Percentiles rank a stretch among this genome's conserved stretches.
Conservation (phyloP, 2,329 filamentous ascomycete genomes). For the Apiospora rasikravindrae region DNA sequence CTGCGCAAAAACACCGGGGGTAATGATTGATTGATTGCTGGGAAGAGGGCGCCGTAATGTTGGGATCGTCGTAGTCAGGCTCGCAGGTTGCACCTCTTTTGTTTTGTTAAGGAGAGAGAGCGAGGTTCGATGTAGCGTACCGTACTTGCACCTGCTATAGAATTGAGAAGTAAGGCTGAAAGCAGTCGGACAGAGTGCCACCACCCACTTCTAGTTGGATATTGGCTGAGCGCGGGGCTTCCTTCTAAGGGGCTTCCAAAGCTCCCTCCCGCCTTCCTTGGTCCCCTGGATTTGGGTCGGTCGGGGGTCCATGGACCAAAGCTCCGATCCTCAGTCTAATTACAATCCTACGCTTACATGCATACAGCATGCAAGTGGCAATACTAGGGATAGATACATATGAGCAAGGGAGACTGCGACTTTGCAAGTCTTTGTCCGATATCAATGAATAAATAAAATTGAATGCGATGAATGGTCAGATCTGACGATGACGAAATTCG, state of each 20-base stretch:
- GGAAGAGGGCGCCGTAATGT: conserved; percentile 1
- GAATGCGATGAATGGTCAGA: not conserved
- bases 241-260: conserved; percentile 10
- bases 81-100: not conserved
- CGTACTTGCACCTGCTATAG: conserved; percentile 7
- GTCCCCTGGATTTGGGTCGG: conserved; percentile 6
- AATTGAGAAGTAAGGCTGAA: conserved; percentile 14
- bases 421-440: not conserved
- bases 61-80: not conserved
- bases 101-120: not conserved
- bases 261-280: not conserved
- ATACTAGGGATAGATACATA: not conserved
- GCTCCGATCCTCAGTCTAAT: not conserved
- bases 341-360: not conserved
- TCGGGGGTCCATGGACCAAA: not conserved
- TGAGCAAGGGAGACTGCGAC: too few species aligned
- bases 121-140: conserved; percentile 14
- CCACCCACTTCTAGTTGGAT: conserved; percentile 3
- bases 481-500: not conserved
- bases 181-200: not conserved
- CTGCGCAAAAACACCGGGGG: not conserved
- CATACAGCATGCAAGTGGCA: not conserved
- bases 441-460: not conserved
- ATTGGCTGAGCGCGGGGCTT: conserved; percentile 4
- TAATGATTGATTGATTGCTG: not conserved